phyloP scores from a whole-genome alignment of 2,329 filamentous ascomycete species.

The Dichotomopilus funicola region DNA sequence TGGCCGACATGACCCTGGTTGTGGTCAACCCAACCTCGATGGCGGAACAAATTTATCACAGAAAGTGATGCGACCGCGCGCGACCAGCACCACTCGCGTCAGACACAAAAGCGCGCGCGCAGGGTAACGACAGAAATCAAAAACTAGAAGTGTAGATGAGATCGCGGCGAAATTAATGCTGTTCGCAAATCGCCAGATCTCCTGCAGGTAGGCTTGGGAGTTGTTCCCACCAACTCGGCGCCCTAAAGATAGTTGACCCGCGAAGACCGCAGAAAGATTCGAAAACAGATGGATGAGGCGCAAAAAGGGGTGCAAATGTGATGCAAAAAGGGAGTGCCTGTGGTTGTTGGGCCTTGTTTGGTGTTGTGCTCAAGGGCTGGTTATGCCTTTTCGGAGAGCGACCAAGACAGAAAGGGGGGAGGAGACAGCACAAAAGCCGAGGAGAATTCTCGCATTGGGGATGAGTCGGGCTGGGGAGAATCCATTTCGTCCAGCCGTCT shows the following conservation, averaged over 20 bases:
- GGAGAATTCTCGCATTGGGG: constrained; percentile 24
- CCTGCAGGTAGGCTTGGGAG: neutral
- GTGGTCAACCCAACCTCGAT: neutral
- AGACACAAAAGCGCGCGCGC: too few species aligned
- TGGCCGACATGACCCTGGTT: constrained; percentile 14
- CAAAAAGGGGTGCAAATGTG: constrained; percentile 1
- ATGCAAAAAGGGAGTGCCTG: constrained; percentile 10
- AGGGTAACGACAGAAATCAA: neutral
- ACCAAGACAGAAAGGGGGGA: constrained; percentile 9
- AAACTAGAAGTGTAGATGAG: neutral
- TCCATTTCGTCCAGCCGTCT: constrained; percentile 14
- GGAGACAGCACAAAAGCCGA: constrained; percentile 16
- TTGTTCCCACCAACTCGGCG: neutral
- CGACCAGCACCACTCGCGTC: neutral
- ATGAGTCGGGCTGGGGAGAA: constrained; percentile 19
- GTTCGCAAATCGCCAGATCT: neutral
- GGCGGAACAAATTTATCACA: neutral
- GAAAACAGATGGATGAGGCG: neutral
- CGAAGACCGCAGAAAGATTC: neutral
- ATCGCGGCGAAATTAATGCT: neutral
- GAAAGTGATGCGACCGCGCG: neutral
- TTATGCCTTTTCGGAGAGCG: neutral
- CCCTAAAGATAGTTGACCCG: neutral
- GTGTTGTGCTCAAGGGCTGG: constrained; percentile 4
- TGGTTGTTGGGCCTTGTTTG: neutral